These are phyloP conservation scores for Rosa rugosa DNA, from an alignment of 306 rosid genomes.

Conservation along the genomic window DNA sequence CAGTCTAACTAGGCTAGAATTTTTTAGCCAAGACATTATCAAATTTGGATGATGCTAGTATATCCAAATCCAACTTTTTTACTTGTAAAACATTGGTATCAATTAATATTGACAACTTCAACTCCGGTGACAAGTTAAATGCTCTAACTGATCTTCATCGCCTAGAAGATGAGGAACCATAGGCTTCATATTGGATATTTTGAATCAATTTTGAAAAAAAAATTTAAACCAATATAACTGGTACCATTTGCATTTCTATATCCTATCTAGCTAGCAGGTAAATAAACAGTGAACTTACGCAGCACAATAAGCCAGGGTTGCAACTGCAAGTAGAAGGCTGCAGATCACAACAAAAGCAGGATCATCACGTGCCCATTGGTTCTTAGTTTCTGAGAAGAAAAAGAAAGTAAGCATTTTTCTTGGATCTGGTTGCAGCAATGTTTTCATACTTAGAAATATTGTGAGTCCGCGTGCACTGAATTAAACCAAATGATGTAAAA, in stretches of 20 bases:
- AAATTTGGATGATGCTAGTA: background rate
- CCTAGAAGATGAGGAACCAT: constrained; percentile 1
- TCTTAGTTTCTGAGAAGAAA: constrained; percentile 90
- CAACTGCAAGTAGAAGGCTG: constrained; percentile 87
- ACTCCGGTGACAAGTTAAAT: background rate
- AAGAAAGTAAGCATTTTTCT: constrained; percentile 17
- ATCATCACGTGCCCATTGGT: constrained; percentile 99
- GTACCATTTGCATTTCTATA: constrained; percentile 15
- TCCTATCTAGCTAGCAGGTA: constrained; percentile 27
- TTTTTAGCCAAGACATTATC: background rate
- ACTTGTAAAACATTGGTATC: background rate
- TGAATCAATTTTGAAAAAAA: constrained; percentile 14
- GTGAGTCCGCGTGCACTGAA: background rate
- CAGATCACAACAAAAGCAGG: constrained; percentile 99
- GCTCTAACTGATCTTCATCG: constrained; percentile 3
- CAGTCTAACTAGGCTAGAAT: background rate
- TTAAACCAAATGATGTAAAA: background rate
- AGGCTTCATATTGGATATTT: constrained; percentile 14
- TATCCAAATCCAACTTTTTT: background rate
- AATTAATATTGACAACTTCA: background rate
- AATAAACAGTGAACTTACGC: constrained; percentile 72
- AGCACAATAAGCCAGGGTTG: constrained; percentile 90
- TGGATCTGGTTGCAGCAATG: background rate
- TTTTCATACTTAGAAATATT: background rate
- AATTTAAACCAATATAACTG: constrained; percentile 12